These are phyloP conservation scores for Sequoiadendron giganteum DNA, from an alignment of 75 land plant species.

Conservation along the genomic window DNA sequence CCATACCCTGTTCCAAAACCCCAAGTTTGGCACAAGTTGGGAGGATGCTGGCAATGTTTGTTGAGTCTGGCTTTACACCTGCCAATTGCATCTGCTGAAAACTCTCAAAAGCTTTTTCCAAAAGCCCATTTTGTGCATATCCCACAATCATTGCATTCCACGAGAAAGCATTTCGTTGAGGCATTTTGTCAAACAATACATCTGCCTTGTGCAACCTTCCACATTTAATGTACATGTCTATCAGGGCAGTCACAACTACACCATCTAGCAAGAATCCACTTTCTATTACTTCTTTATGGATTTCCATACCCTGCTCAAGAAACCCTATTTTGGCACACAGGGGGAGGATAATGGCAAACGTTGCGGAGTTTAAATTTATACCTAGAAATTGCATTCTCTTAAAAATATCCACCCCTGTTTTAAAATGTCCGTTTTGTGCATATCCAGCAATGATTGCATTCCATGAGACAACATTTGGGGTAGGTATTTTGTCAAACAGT, in stretches of 20 bases:
- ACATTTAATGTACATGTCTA: conserved; percentile 17
- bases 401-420: background rate
- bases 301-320: conserved; percentile 6
- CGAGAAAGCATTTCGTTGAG: conserved; percentile 24
- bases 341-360: conserved; percentile 5
- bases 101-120: background rate
- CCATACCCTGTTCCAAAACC: background rate
- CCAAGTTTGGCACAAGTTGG: background rate
- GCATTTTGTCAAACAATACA: conserved; percentile 35
- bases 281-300: conserved; percentile 2
- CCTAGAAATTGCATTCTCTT: background rate
- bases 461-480: conserved; percentile 5
- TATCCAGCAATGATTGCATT: conserved; percentile 2
- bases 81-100: background rate
- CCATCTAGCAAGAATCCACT: conserved; percentile 11
- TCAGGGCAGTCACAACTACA: conserved; percentile 8
- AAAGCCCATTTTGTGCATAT: conserved; percentile 26
- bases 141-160: conserved; percentile 52
- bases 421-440: background rate
- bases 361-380: background rate
- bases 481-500: background rate
- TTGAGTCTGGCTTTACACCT: background rate
- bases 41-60: background rate
- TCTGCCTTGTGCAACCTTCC: conserved; percentile 15
- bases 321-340: conserved; percentile 6